These are phyloP conservation scores for Alternaria tenuissima DNA, from an alignment of 2,329 filamentous ascomycete genomes.

Conservation along the genomic window DNA sequence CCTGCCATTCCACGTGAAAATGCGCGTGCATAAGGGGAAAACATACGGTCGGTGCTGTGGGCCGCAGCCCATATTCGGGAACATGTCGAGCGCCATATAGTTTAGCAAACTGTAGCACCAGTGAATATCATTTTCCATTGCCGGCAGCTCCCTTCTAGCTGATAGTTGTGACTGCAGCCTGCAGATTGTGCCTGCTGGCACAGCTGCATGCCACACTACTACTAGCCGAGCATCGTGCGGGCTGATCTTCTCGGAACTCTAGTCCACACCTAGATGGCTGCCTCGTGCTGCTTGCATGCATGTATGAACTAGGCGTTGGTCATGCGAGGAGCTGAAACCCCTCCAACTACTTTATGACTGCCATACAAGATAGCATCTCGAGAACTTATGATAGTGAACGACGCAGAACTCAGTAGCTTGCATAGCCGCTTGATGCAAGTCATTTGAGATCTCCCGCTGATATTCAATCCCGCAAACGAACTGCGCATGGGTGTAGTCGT, in stretches of 20 bases:
- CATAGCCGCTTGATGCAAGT: not conserved
- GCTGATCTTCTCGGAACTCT: constrained; percentile 10
- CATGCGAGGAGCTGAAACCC: constrained; percentile 1
- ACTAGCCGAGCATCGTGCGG: not conserved
- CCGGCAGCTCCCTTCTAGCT: constrained; percentile 11
- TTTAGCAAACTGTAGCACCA: not conserved
- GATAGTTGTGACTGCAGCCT: constrained; percentile 2
- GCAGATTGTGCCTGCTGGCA: constrained; percentile 6
- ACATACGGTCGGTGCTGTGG: constrained; percentile 2
- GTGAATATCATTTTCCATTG: not conserved
- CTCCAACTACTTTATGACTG: not conserved
- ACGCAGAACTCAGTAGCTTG: not conserved
- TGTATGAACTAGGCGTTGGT: constrained; percentile 10
- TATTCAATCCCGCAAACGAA: not conserved
- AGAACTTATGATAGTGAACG: not conserved
- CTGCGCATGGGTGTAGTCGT: constrained; percentile 2
- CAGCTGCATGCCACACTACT: constrained; percentile 12
- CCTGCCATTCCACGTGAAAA: constrained; percentile 23
- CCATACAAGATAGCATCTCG: not conserved
- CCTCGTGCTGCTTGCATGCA: constrained; percentile 15
- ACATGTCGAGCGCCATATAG: constrained; percentile 1
- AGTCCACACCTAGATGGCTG: constrained; percentile 5
- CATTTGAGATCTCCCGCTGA: not conserved
- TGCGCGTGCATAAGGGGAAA: constrained; percentile 7
- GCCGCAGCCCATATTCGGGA: constrained; percentile 4